Percentiles rank a stretch among this genome's conserved stretches.
phyloP scores from a whole-genome alignment of 164 flowering plant genomes.

The Cinnamomum chago region DNA sequence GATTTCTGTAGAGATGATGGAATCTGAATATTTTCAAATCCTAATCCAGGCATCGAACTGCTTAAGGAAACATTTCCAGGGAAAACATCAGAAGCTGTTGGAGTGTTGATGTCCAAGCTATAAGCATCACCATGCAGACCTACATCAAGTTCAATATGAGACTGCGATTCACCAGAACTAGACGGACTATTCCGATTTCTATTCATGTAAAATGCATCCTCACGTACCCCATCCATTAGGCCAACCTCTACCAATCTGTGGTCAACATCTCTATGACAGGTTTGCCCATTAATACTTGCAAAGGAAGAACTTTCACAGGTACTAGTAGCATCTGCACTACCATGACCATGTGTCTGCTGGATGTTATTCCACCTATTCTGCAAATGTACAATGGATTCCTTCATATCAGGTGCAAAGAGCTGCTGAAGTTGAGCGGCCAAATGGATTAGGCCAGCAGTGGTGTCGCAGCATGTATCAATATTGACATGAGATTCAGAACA shows the following conservation, averaged over 20 bases:
- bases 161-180: slow-evolving; percentile 23
- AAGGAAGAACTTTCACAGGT: slow-evolving; percentile 14
- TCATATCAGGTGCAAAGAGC: slow-evolving; percentile 85
- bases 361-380: slow-evolving; percentile 78
- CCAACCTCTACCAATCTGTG: slow-evolving; percentile 29
- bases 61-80: slow-evolving; percentile 18
- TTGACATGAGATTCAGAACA: slow-evolving; percentile 62
- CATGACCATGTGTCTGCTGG: slow-evolving; percentile 37
- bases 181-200: slow-evolving; percentile 19
- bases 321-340: slow-evolving; percentile 18
- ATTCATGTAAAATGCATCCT: slow-evolving; percentile 68
- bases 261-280: slow-evolving; percentile 18
- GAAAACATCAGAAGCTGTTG: slow-evolving; percentile 15
- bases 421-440: slow-evolving; percentile 80
- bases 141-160: slow-evolving; percentile 25
- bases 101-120: slow-evolving; percentile 13
- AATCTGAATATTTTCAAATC: slow-evolving; percentile 27
- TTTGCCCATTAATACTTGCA: slow-evolving; percentile 23
- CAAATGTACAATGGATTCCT: slow-evolving; percentile 78
- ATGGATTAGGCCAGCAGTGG: slow-evolving; percentile 58
- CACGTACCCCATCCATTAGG: slow-evolving; percentile 81
- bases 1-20: slow-evolving; percentile 32
- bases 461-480: slow-evolving; percentile 79
- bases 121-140: slow-evolving; percentile 25
- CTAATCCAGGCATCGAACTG: slow-evolving; percentile 23